Conservation (phyloP, 1,284 basidiomycete genomes). For the Heterobasidion parviporum region DNA sequence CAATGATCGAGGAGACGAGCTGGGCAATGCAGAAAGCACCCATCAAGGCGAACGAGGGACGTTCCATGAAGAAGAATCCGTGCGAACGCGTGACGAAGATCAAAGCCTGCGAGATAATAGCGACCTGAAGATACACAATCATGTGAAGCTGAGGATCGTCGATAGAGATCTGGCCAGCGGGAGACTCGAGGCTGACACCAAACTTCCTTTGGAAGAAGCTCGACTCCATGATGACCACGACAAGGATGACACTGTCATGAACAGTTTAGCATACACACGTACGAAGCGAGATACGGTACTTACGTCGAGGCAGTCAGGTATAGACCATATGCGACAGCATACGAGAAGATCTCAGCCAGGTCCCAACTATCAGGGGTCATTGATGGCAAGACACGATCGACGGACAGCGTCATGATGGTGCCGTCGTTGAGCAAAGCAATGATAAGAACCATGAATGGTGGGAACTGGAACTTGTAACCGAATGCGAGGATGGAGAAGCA, state of each 20-base stretch:
- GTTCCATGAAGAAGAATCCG: slow-evolving; percentile 97
- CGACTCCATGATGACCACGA: slow-evolving; percentile 82
- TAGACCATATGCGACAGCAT: slow-evolving; percentile 90
- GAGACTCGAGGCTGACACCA: slow-evolving; percentile 51
- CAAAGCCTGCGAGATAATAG: slow-evolving; percentile 96
- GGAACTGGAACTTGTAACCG: slow-evolving; percentile 96
- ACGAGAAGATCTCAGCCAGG: slow-evolving; percentile 92
- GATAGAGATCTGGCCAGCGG: slow-evolving; percentile 33
- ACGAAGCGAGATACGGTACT: slow-evolving; percentile 20
- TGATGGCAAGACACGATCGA: slow-evolving; percentile 93
- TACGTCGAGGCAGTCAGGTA: slow-evolving; percentile 89
- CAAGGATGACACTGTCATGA: slow-evolving; percentile 58
- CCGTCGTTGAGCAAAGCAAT: slow-evolving; percentile 96
- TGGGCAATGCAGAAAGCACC: slow-evolving; percentile 89
- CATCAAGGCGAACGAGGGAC: slow-evolving; percentile 86
- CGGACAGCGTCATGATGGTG: slow-evolving; percentile 98
- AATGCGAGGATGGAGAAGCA: slow-evolving; percentile 95
- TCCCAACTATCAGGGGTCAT: slow-evolving; percentile 94
- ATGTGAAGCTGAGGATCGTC: slow-evolving; percentile 78
- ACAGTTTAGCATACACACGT: slow-evolving; percentile 12
- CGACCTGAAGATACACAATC: slow-evolving; percentile 86
- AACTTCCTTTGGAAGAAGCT: slow-evolving; percentile 88
- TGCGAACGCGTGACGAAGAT: slow-evolving; percentile 97
- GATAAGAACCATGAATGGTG: slow-evolving; percentile 98
- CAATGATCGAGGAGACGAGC: slow-evolving; percentile 92